Percentiles rank a stretch among this genome's conserved stretches.
Conservation (phyloP, 306 rosid genomes). For the Pyrus bretschneideri region DNA sequence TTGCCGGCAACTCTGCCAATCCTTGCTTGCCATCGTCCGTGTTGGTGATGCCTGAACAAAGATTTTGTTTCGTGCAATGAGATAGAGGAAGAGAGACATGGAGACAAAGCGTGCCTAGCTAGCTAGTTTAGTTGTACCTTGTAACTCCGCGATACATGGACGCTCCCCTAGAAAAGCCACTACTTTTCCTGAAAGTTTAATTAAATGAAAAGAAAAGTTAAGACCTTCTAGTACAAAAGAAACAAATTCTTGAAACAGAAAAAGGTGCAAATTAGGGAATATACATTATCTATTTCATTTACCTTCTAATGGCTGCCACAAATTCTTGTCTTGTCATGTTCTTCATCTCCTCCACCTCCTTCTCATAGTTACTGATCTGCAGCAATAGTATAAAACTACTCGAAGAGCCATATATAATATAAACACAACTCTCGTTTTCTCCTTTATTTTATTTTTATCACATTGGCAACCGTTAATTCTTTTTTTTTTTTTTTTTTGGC, state of each 20-base stretch:
- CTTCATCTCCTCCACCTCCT: constrained; percentile 95
- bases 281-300: not conserved
- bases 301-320: constrained; percentile 97
- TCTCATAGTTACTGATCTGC: constrained; percentile 87
- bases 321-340: constrained; percentile 98
- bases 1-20: constrained; percentile 98
- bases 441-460: not conserved
- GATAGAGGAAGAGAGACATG: not conserved
- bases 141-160: constrained; percentile 99
- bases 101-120: not conserved
- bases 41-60: constrained; percentile 84
- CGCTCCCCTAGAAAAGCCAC: constrained; percentile 98
- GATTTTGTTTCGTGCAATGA: not conserved
- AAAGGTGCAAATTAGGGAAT: not conserved
- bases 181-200: constrained; percentile 70
- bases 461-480: not conserved
- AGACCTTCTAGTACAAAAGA: not conserved
- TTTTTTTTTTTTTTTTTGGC: not conserved
- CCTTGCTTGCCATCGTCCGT: constrained; percentile 99
- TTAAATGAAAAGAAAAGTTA: not conserved
- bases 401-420: not conserved
- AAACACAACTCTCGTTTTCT: not conserved
- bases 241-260: not conserved
- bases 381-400: not conserved
- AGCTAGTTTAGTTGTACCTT: constrained; percentile 37